Evolutionary conservation across 371 early-diverging fungal genomes (phyloP), one percentile per base, ranked within the genome.

Genomic region (Lichtheimia hyalospora): DNA sequence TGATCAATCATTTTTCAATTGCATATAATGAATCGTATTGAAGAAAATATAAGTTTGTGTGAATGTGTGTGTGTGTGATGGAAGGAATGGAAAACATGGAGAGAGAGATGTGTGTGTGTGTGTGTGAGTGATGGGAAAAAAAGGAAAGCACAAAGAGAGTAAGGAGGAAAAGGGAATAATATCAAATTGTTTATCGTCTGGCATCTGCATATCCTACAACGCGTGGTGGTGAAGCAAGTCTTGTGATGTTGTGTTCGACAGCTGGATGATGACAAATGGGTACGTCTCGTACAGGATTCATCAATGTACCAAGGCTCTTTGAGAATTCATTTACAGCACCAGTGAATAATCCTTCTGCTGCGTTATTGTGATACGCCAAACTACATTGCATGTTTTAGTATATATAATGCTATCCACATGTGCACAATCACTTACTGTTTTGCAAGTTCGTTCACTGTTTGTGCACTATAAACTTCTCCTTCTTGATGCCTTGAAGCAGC

Each of bases 391-490:
- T 34, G 34, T 10, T 10, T 51, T 21, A 46, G 50, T n/a, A 62
- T 5, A 57, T n/a, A n/a, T n/a, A 53, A 28, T 16, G 8, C 27
- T 41, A 27, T 3, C 20, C 41, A 40, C 34, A 3, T 13, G 10
- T 21, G 46, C 16, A 16, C 10, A 50, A 15, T 4, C 24, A 58
- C 64, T 58, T 80, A 84, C 83, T 79, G 80, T 60, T 76, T 83
- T 4, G 86, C 92, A 96, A 96, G 96, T 66, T 91, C 91, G 43
- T 77, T 80, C 20, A 94, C 88, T 20, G 88, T 78, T 40, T 81
- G 75, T 16, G 87, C 82, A 51, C 88, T 89, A 64, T 84, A 92
- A 34, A 88, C 71, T 70, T 91, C 90, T 44, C 92, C 92, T 55
- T 92, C 91, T 40, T 84, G 83, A 24, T 92, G 68, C 59, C 90